Base-by-base conservation (phyloP, 2,329 filamentous ascomycete genomes). In the Aplosporella prunicola region DNA sequence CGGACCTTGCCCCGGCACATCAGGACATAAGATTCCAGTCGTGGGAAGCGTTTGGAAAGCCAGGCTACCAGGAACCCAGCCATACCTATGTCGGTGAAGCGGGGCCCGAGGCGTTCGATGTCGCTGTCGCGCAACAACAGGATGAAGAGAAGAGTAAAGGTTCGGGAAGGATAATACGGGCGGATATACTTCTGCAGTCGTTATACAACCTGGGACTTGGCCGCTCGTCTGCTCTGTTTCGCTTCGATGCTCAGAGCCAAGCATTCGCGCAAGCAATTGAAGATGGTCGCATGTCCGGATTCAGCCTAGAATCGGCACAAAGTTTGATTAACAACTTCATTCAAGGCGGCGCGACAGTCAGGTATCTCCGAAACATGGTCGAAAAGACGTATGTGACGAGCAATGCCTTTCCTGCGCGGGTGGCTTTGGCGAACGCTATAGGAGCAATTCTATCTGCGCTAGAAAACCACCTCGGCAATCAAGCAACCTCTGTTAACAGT, bases 141-240 rank as follows among this genome's bases (percentile, higher is more conserved):
- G 45, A 47, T 52, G 13, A 55, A 55, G 17, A 71, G 68, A 43
- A 63, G 56, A 37, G 50, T 67, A 22, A 47, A 47, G 25, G 47
- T 64, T 30, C 68, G 24, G 56, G 54, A 10, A 55, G 54, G 18
- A 49, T 67, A 5, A 28, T 68, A 2, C 58, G 58, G 13, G 50
- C 51, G 11, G 48, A 61, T 29, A 46, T 59, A 2, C 49, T 62
- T 4, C 43, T 69, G 2, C 51, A 58, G 13, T 79, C 77, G 9
- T 61, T 89, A 1, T 64, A 81, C 43, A 72, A 76, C 9, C 63
- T 89, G 1, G 74, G 76, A 0, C 69, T 87, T 5, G 84, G 83
- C 0, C 70, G 82, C 32, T 78, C 77, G 25, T 88, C 83, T 0
- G 66, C 81, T 2, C 70, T 91, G 22, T 91, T 85, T 54, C 52